Percentiles rank a stretch among this genome's conserved stretches.
phyloP scores from a whole-genome alignment of 805 yeast genomes.

The Teunomyces cretensis region DNA sequence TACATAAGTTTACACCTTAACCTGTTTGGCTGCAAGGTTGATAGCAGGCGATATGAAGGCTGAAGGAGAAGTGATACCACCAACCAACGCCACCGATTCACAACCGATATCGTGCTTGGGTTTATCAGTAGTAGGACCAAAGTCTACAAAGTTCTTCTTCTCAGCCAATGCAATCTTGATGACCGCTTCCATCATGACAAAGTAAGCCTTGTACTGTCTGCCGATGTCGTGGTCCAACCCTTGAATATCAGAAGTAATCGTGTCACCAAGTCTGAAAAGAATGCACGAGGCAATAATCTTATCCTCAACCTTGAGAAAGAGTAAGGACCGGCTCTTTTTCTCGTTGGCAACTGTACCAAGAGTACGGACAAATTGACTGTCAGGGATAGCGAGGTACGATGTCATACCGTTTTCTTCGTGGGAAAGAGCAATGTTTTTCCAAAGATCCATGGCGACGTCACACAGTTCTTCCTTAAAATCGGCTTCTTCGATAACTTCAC shows the following conservation, averaged over 20 bases:
- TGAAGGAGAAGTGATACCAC: slow-evolving; percentile 12
- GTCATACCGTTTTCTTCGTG: slow-evolving; percentile 38
- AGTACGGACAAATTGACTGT: slow-evolving; percentile 24
- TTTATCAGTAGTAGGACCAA: slow-evolving; percentile 46
- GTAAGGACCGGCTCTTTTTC: slow-evolving; percentile 27
- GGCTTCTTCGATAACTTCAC: slow-evolving; percentile 31
- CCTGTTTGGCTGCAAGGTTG: slow-evolving; percentile 1
- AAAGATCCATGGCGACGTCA: slow-evolving; percentile 27
- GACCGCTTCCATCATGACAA: slow-evolving; percentile 50
- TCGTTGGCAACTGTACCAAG: slow-evolving; percentile 24
- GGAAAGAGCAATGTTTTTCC: slow-evolving; percentile 40
- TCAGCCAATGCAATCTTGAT: slow-evolving; percentile 39
- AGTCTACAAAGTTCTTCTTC: slow-evolving; percentile 40
- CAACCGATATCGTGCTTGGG: slow-evolving; percentile 44
- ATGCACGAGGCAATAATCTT: slow-evolving; percentile 40
- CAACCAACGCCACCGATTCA: slow-evolving; percentile 34
- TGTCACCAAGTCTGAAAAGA: slow-evolving; percentile 42
- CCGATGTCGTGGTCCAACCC: slow-evolving; percentile 42
- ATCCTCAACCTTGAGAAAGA: slow-evolving; percentile 39
- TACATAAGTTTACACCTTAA: neutral
- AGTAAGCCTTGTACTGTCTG: slow-evolving; percentile 41
- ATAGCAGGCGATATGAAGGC: slow-evolving; percentile 1
- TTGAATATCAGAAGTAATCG: slow-evolving; percentile 45
- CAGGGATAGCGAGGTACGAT: slow-evolving; percentile 35
- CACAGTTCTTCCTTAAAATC: slow-evolving; percentile 34